Evolutionary conservation across 306 rosid species (phyloP), one percentile per base, ranked within the genome.

Genomic region (Quercus robur): DNA sequence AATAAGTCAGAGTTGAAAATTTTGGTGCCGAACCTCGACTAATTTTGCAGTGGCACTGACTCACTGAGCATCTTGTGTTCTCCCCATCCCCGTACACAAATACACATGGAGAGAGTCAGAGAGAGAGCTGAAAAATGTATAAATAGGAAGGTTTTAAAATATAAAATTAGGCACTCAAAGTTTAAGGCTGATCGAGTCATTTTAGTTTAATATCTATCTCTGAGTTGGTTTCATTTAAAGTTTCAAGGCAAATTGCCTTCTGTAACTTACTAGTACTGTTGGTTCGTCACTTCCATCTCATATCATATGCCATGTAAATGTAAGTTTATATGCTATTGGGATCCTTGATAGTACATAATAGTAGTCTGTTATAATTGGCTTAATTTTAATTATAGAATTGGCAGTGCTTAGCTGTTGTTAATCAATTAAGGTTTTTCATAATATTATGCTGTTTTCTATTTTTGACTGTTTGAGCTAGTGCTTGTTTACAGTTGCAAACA

Each of bases 11-110:
- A 77, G 86, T 78, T 82, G 88, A 75, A 75, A 85, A 81, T 71
- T 74, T 80, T 67, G 23, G 23, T 81, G 81, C 88, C 90, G 84
- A 84, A 84, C 86, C 85, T 58, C 51, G 74, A 57, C 82, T 87
- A 81, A 88, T 78, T 35, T 85, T 82, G 79, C 86, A 82, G 87
- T 28, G 68, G 54, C 83, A 72, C 75, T 77, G 80, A 79, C 84
- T 49, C 54, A 49, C 54, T 49, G 54, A 49, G 54, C 54, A 49
- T 49, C 54, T 49, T 49, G 54, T 49, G 54, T 12, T 12, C 54
- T 4, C 15, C 54, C 17, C 54, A 10, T 49, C 54, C 54, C 54
- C 54, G 54, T 49, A 12, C 54, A 49, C 54, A 49, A 63, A 26
- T 26, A 63, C 38, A 63, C 41, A 63, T 63, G 70, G 70, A 14